These are phyloP conservation scores for Candida sp. DNA, from an alignment of 1,139 yeast genomes.

Conservation along the genomic window DNA sequence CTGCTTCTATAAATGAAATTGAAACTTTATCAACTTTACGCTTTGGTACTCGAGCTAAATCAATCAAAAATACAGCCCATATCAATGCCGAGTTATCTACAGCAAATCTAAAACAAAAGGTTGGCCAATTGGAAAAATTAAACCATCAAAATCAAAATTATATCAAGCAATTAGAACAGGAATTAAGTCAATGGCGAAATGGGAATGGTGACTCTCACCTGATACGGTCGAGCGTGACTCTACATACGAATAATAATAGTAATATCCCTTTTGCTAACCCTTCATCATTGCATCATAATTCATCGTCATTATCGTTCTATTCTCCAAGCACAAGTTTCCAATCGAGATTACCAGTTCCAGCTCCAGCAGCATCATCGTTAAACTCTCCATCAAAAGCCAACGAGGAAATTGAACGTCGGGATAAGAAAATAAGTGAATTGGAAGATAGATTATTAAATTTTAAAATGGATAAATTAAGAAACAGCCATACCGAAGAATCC, in stretches of 20 bases:
- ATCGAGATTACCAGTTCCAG: not conserved
- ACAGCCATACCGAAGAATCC: constrained; percentile 46
- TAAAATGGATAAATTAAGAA: constrained; percentile 32
- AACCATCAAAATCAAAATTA: constrained; percentile 43
- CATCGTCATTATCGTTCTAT: not conserved
- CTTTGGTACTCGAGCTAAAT: constrained; percentile 79
- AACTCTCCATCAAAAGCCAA: constrained; percentile 2
- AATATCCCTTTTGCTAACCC: not conserved
- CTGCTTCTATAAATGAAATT: constrained; percentile 53
- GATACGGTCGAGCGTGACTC: not conserved
- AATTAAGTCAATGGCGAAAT: constrained; percentile 15
- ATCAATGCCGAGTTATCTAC: constrained; percentile 68
- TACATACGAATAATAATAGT: not conserved
- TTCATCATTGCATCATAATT: not conserved
- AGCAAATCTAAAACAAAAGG: constrained; percentile 47
- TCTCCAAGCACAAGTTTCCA: not conserved
- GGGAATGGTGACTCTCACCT: not conserved
- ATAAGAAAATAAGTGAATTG: constrained; percentile 32
- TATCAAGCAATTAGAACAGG: constrained; percentile 49
- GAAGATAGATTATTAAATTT: constrained; percentile 34
- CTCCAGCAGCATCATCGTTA: not conserved
- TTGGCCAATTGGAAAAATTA: constrained; percentile 45
- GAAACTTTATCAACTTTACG: constrained; percentile 79
- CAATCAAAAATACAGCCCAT: constrained; percentile 64
- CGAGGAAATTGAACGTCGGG: constrained; percentile 31